phyloP scores from a whole-genome alignment of 495 filamentous ascomycete genomes.

The Baudoinia panamericana region DNA sequence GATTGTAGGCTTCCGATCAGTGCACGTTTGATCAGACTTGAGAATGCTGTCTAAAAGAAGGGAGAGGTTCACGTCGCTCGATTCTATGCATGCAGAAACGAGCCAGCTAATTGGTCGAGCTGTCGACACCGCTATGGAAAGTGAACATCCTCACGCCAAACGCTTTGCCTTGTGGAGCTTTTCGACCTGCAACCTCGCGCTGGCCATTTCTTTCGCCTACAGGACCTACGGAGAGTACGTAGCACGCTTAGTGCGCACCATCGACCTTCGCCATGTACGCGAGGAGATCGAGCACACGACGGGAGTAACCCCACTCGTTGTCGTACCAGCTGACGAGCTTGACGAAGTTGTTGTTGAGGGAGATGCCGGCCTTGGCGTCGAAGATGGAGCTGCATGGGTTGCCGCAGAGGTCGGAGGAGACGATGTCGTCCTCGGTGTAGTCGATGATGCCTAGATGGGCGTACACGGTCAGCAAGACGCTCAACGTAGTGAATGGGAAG shows the following conservation, averaged over 20 bases:
- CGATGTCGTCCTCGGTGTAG: constrained; percentile 95
- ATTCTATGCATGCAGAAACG: no score
- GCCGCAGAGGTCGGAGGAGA: constrained; percentile 87
- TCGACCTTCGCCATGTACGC: constrained; percentile 87
- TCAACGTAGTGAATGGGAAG: background rate
- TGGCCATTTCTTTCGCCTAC: no score
- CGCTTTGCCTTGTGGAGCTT: no score
- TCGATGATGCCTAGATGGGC: constrained; percentile 55
- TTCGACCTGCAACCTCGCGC: no score
- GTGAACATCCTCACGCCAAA: no score
- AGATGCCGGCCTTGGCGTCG: constrained; percentile 98
- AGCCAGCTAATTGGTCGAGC: no score
- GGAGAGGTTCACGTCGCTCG: no score
- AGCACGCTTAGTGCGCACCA: constrained; percentile 30
- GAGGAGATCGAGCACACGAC: constrained; percentile 94
- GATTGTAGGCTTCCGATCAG: no score
- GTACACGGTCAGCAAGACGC: background rate
- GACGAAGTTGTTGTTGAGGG: constrained; percentile 95
- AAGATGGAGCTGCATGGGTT: constrained; percentile 91
- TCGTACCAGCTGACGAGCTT: constrained; percentile 99
- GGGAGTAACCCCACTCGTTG: constrained; percentile 94
- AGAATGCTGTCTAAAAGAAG: no score
- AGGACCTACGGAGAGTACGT: no score
- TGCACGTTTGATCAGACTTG: no score
- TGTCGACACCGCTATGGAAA: no score